These are phyloP conservation scores for Phytopythium vexans DNA, from an alignment of 352 stramenopile species.

Conservation along the genomic window DNA sequence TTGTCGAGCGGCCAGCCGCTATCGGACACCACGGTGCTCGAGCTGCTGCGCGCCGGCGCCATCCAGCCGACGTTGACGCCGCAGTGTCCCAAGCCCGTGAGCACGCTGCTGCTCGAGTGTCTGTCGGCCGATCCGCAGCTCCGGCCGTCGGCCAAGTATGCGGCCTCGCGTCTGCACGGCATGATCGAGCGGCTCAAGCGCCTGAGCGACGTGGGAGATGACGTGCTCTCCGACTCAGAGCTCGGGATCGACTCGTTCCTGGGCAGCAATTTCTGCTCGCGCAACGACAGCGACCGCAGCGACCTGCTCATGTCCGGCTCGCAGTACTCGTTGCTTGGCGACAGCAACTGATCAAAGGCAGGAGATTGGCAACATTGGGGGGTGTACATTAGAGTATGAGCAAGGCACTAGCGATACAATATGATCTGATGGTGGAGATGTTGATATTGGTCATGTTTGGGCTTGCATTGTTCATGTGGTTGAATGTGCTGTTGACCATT, in stretches of 20 bases:
- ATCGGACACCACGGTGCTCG: conserved; percentile 39
- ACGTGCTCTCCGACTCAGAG: conserved; percentile 21
- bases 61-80: conserved; percentile 48
- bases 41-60: conserved; percentile 48
- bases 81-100: conserved; percentile 41
- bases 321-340: too few relatives aligned
- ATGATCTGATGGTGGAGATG: too few relatives aligned
- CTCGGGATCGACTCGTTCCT: conserved; percentile 41
- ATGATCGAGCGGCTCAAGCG: conserved; percentile 48
- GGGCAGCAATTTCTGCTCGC: conserved; percentile 5
- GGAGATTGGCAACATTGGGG: too few relatives aligned
- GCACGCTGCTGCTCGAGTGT: conserved; percentile 47
- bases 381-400: too few relatives aligned
- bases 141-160: conserved; percentile 39
- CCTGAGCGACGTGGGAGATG: conserved; percentile 46
- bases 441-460: too few relatives aligned
- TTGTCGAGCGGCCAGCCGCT: conserved; percentile 51
- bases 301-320: too few relatives aligned
- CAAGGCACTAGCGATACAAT: too few relatives aligned
- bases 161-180: conserved; percentile 29
- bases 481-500: too few relatives aligned
- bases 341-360: too few relatives aligned
- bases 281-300: too few relatives aligned
- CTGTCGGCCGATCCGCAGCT: conserved; percentile 40
- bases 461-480: too few relatives aligned